phyloP scores from a whole-genome alignment of 1,284 basidiomycete species.

The Peniophora sp. region DNA sequence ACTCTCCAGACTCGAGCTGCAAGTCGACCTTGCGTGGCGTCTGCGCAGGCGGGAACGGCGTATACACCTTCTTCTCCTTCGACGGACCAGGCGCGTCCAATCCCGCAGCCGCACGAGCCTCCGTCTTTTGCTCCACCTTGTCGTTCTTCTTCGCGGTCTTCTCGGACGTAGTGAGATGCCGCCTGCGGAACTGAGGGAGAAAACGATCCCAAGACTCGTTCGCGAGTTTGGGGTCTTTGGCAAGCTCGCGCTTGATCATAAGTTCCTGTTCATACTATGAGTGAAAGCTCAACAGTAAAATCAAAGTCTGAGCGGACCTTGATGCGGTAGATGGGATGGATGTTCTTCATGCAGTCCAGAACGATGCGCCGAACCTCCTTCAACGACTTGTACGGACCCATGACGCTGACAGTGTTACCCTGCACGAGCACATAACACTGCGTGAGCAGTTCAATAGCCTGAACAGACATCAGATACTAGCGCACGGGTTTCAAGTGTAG shows the following conservation, averaged over 20 bases:
- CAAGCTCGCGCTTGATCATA: conserved; percentile 97
- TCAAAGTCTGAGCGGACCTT: conserved; percentile 48
- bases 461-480: conserved; percentile 4
- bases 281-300: not conserved
- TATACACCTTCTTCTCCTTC: conserved; percentile 85
- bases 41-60: conserved; percentile 96
- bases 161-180: conserved; percentile 86
- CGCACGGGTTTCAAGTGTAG: not conserved
- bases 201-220: conserved; percentile 97
- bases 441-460: conserved; percentile 97
- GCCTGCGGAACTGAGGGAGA: conserved; percentile 93
- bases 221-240: conserved; percentile 95
- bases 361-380: conserved; percentile 96
- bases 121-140: conserved; percentile 43
- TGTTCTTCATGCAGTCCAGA: conserved; percentile 98
- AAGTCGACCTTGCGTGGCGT: conserved; percentile 92
- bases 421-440: conserved; percentile 98
- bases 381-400: conserved; percentile 92
- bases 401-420: conserved; percentile 95
- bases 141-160: conserved; percentile 85
- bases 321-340: conserved; percentile 99
- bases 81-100: conserved; percentile 33
- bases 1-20: conserved; percentile 94
- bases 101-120: conserved; percentile 55
- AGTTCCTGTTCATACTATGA: conserved; percentile 90